These are phyloP conservation scores for Myrmaecium sp. DNA, from an alignment of 2,329 filamentous ascomycete genomes.

Conservation along the genomic window DNA sequence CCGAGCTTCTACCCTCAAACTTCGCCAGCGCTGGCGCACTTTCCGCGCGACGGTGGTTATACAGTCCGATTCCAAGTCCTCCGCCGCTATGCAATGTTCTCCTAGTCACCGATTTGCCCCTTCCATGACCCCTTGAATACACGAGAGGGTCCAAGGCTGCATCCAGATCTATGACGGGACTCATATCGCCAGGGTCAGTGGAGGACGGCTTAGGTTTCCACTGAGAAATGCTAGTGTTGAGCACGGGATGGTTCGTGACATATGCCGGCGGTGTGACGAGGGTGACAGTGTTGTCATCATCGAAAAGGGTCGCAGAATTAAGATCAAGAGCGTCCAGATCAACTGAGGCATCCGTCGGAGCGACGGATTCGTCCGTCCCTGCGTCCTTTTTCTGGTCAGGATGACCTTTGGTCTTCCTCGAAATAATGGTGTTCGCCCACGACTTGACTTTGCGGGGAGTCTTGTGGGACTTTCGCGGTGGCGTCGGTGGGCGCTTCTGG, in stretches of 20 bases:
- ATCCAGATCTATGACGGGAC: slow-evolving; percentile 82
- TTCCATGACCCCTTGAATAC: slow-evolving; percentile 36
- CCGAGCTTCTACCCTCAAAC: slow-evolving; percentile 40
- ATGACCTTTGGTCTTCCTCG: slow-evolving; percentile 40
- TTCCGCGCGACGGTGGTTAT: slow-evolving; percentile 63
- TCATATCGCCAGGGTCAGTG: slow-evolving; percentile 42
- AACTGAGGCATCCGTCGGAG: slow-evolving; percentile 15
- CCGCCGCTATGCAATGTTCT: slow-evolving; percentile 63
- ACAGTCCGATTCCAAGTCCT: slow-evolving; percentile 53
- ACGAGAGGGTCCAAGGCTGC: slow-evolving; percentile 80
- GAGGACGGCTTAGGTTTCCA: slow-evolving; percentile 21
- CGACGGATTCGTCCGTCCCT: slow-evolving; percentile 1
- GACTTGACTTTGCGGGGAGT: slow-evolving; percentile 55
- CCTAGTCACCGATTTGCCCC: slow-evolving; percentile 28
- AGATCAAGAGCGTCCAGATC: slow-evolving; percentile 20
- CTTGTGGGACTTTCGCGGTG: slow-evolving; percentile 4
- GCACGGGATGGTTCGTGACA: slow-evolving; percentile 9
- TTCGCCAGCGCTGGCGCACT: slow-evolving; percentile 65
- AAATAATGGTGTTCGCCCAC: slow-evolving; percentile 52
- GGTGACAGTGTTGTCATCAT: slow-evolving; percentile 24
- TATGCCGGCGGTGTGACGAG: slow-evolving; percentile 23
- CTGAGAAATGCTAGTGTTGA: slow-evolving; percentile 18
- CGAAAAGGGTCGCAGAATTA: no score
- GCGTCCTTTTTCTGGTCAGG: slow-evolving; percentile 27
- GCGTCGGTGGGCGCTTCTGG: no score